Evolutionary conservation across 2,329 filamentous ascomycete species (phyloP).

Genomic region (Phaeosphaeria sp.): DNA sequence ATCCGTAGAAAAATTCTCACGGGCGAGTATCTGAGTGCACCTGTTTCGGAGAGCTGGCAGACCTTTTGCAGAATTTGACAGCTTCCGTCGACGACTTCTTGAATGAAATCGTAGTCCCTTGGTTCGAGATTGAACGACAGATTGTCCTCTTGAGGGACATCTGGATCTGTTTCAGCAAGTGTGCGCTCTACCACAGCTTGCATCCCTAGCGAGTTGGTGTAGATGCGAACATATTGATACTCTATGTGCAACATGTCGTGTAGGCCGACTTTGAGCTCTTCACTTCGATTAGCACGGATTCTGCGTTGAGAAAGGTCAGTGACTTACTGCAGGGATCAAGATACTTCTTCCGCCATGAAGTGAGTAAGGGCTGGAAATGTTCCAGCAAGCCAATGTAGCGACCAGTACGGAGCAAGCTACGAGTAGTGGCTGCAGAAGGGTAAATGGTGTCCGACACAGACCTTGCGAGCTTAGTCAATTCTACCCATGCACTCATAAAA

Average conservation of each 20-base stretch:
- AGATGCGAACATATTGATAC: slow-evolving; percentile 54
- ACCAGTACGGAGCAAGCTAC: slow-evolving; percentile 53
- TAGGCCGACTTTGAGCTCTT: slow-evolving; percentile 47
- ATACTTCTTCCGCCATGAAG: slow-evolving; percentile 50
- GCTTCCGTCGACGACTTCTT: slow-evolving; percentile 63
- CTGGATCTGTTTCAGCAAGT: slow-evolving; percentile 48
- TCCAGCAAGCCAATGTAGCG: slow-evolving; percentile 59
- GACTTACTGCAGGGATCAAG: slow-evolving; percentile 47
- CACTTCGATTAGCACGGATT: slow-evolving; percentile 1
- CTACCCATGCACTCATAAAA: slow-evolving; percentile 61
- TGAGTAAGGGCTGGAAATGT: slow-evolving; percentile 53
- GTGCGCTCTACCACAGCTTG: slow-evolving; percentile 65
- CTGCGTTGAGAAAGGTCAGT: too few species aligned
- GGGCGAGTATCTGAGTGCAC: slow-evolving; percentile 59
- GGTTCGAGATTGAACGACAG: slow-evolving; percentile 55
- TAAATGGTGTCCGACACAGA: slow-evolving; percentile 63
- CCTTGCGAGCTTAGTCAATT: slow-evolving; percentile 54
- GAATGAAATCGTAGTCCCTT: slow-evolving; percentile 62
- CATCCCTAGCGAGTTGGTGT: slow-evolving; percentile 59
- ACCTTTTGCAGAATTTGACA: slow-evolving; percentile 60
- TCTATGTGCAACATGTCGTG: slow-evolving; percentile 62
- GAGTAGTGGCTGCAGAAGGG: slow-evolving; percentile 51
- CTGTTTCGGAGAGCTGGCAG: slow-evolving; percentile 55
- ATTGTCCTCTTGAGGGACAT: slow-evolving; percentile 47
- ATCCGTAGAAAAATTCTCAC: slow-evolving; percentile 62